Base-by-base conservation (phyloP, 805 yeast genomes). In the Cyberlindnera mrakii region DNA sequence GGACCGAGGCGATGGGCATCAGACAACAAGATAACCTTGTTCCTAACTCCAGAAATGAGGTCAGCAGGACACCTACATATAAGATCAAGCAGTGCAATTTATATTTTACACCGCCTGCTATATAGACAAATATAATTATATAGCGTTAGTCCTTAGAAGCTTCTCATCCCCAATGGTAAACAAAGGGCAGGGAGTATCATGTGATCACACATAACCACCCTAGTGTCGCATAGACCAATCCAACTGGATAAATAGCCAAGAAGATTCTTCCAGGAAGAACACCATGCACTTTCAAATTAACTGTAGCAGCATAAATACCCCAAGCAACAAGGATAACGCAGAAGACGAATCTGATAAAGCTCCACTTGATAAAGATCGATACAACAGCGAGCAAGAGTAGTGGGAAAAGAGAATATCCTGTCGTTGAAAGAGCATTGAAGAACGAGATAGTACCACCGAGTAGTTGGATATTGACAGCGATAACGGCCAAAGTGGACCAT, bases 371-470 rank as follows among this genome's bases (percentile, higher is more conserved):
- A 15, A 76, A 57, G 18, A 75, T 63, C 36, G 81, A 67, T 20
- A 78, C 44, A 4, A 74, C 39, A 10, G 80, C 74, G 0, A 81
- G 78, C 9, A 75, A 54, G 3, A 79, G 72, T 32, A 82, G 67
- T 10, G 89, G 89, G 60, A 82, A 82, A 58, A 79, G 62, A 13
- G 83, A 78, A 65, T 82, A 82, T 1, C 89, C 89, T 6, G 80
- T 73, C 25, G 85, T 81, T 47, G 84, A 77, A 41, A 82, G 66
- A 3, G 87, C 87, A 37, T 78, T 77, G 66, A 82, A 68, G 54
- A 78, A 80, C 3, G 85, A 78, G 33, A 82, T 78, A 15, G 77
- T 67, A 5, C 78, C 78, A 14, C 78, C 78, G 8, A 82, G 64
- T 27, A 82, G 66, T 59, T 82, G 84, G 53, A 80, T 78, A 59